phyloP scores from a whole-genome alignment of 2,329 filamentous ascomycete species.

The Aspergillus thermomutatus region DNA sequence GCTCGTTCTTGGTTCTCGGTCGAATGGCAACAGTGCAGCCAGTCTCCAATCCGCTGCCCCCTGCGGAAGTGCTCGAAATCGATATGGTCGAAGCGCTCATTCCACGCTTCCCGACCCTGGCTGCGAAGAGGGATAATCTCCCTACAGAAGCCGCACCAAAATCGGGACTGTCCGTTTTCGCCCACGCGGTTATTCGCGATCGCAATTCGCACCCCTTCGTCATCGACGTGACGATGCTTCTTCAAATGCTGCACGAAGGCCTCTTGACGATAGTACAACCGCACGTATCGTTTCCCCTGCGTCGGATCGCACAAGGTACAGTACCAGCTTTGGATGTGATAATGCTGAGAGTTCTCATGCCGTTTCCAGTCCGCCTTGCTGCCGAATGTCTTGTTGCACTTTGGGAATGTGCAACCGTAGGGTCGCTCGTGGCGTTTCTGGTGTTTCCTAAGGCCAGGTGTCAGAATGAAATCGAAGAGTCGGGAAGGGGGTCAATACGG shows the following conservation, averaged over 20 bases:
- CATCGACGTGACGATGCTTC: slow-evolving; percentile 44
- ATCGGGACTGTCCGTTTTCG: slow-evolving; percentile 61
- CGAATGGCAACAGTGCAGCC: slow-evolving; percentile 26
- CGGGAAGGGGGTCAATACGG: slow-evolving; percentile 6
- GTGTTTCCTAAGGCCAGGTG: slow-evolving; percentile 64
- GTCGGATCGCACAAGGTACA: slow-evolving; percentile 52
- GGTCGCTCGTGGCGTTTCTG: slow-evolving; percentile 75
- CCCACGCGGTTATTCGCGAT: slow-evolving; percentile 59
- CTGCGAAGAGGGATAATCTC: slow-evolving; percentile 52
- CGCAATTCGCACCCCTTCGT: slow-evolving; percentile 24
- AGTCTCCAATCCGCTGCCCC: slow-evolving; percentile 32
- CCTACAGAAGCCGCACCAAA: slow-evolving; percentile 86
- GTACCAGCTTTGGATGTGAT: slow-evolving; percentile 67
- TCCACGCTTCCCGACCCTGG: slow-evolving; percentile 55
- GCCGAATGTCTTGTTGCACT: slow-evolving; percentile 73
- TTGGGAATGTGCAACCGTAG: slow-evolving; percentile 73
- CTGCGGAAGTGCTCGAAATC: slow-evolving; percentile 53
- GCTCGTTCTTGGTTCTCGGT: slow-evolving; percentile 17
- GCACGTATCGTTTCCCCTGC: slow-evolving; percentile 49
- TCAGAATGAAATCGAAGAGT: not conserved
- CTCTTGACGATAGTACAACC: slow-evolving; percentile 57
- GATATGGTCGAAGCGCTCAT: slow-evolving; percentile 68
- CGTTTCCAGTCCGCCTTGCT: slow-evolving; percentile 94
- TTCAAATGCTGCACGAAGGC: slow-evolving; percentile 62
- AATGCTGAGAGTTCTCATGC: slow-evolving; percentile 79